phyloP scores from a whole-genome alignment of 1,284 basidiomycete genomes.

The Cystobasidiaceae sp. region DNA sequence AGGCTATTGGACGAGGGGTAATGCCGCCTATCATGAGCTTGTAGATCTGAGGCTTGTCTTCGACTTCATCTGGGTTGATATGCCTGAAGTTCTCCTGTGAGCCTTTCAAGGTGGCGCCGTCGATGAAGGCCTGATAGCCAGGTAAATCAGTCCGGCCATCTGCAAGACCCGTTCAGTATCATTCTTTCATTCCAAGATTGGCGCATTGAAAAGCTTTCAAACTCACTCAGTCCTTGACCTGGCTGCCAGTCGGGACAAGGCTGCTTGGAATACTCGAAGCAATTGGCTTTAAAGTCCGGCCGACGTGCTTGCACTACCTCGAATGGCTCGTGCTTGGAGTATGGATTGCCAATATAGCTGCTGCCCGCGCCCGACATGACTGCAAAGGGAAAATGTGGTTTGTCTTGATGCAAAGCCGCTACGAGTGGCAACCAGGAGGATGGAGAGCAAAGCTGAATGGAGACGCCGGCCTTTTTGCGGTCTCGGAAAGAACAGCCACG shows the following conservation, averaged over 20 bases:
- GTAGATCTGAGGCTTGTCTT: constrained; percentile 53
- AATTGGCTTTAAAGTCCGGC: constrained; percentile 16
- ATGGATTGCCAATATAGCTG: no score
- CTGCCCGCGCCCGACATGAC: no score
- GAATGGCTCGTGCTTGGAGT: constrained; percentile 17
- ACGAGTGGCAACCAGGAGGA: no score
- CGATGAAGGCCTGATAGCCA: constrained; percentile 47
- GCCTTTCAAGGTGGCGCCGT: constrained; percentile 13
- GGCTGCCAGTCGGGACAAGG: constrained; percentile 56
- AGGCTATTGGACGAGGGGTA: constrained; percentile 66
- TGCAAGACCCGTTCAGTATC: background rate
- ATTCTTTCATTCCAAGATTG: background rate
- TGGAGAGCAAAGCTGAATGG: no score
- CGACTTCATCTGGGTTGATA: constrained; percentile 51
- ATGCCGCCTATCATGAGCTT: constrained; percentile 62
- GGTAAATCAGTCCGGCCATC: constrained; percentile 50
- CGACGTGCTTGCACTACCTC: constrained; percentile 9
- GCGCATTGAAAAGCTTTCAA: background rate
- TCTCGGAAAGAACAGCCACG: no score
- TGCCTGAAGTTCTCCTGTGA: constrained; percentile 12
- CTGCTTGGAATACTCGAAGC: constrained; percentile 40
- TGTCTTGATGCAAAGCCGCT: no score
- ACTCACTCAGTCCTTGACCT: constrained; percentile 54
- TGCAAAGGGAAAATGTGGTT: no score
- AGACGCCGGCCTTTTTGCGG: no score